phyloP scores from a whole-genome alignment of 2,329 filamentous ascomycete genomes.

The Alternaria arborescens region DNA sequence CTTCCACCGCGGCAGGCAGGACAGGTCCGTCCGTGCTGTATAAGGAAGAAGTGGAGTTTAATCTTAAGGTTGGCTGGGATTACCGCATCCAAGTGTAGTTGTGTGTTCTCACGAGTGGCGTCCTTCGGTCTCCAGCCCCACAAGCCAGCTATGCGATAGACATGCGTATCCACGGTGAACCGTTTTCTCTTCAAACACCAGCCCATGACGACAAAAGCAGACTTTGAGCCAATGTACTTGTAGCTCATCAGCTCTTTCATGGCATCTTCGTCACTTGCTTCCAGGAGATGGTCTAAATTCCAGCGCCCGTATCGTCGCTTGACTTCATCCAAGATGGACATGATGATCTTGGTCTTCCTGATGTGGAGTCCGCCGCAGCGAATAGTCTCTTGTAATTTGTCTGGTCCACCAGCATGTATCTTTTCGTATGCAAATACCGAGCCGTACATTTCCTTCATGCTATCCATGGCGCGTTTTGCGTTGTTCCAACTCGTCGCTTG shows the following conservation, averaged over 20 bases:
- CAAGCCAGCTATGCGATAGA: slow-evolving; percentile 13
- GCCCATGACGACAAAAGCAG: slow-evolving; percentile 15
- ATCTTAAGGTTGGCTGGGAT: slow-evolving; percentile 10
- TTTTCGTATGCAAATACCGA: slow-evolving; percentile 9
- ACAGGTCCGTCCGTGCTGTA: slow-evolving; percentile 13
- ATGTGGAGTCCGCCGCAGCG: slow-evolving; percentile 11
- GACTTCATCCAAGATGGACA: slow-evolving; percentile 12
- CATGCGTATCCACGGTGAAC: slow-evolving; percentile 14
- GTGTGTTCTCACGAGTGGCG: slow-evolving; percentile 10
- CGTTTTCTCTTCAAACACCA: slow-evolving; percentile 15
- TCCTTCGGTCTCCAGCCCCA: slow-evolving; percentile 16
- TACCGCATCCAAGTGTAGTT: slow-evolving; percentile 11
- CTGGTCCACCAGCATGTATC: slow-evolving; percentile 1
- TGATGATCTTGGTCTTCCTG: slow-evolving; percentile 13
- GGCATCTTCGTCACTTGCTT: slow-evolving; percentile 13
- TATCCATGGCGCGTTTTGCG: slow-evolving; percentile 15
- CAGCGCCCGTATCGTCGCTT: slow-evolving; percentile 11
- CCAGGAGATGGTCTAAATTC: slow-evolving; percentile 8
- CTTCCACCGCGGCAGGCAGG: slow-evolving; percentile 9
- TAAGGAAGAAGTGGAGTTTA: slow-evolving; percentile 12
- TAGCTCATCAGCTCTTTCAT: slow-evolving; percentile 18
- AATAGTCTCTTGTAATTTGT: slow-evolving; percentile 7
- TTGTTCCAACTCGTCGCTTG: slow-evolving; percentile 16
- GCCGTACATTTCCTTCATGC: slow-evolving; percentile 7
- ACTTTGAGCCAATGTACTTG: slow-evolving; percentile 16